phyloP scores from a whole-genome alignment of 331 rosid genomes.

The Dryas integrifolia region DNA sequence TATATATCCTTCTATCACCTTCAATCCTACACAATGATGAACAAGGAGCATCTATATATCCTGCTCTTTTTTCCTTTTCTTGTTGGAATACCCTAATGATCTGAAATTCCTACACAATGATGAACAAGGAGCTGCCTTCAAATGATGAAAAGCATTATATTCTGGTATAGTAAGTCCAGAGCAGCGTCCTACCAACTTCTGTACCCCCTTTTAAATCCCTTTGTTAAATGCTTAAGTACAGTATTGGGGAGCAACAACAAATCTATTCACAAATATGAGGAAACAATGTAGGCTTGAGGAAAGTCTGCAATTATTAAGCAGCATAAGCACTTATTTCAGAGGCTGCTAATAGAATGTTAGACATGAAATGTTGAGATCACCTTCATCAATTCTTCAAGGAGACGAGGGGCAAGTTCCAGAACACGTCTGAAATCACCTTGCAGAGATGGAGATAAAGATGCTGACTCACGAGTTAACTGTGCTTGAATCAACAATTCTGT shows the following conservation, averaged over 20 bases:
- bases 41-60: too few species aligned
- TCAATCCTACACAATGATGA: too few species aligned
- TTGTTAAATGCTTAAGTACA: not conserved
- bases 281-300: not conserved
- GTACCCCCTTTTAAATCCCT: not conserved
- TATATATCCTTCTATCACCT: too few species aligned
- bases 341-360: slow-evolving; percentile 16
- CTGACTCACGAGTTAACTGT: slow-evolving; percentile 79
- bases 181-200: not conserved
- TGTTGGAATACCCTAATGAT: too few species aligned
- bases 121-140: too few species aligned
- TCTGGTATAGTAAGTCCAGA: not conserved
- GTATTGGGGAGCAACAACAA: not conserved
- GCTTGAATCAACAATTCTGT: slow-evolving; percentile 96
- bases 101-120: too few species aligned
- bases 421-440: slow-evolving; percentile 77
- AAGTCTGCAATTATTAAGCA: not conserved
- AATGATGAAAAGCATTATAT: too few species aligned
- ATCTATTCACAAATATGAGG: not conserved
- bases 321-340: slow-evolving; percentile 3
- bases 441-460: slow-evolving; percentile 69
- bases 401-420: slow-evolving; percentile 90
- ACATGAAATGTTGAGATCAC: slow-evolving; percentile 40
- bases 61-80: too few species aligned
- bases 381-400: slow-evolving; percentile 99